Evolutionary conservation across 352 stramenopile species (phyloP), one percentile per base, ranked within the genome.

Genomic region (Pythium pyrilobum): DNA sequence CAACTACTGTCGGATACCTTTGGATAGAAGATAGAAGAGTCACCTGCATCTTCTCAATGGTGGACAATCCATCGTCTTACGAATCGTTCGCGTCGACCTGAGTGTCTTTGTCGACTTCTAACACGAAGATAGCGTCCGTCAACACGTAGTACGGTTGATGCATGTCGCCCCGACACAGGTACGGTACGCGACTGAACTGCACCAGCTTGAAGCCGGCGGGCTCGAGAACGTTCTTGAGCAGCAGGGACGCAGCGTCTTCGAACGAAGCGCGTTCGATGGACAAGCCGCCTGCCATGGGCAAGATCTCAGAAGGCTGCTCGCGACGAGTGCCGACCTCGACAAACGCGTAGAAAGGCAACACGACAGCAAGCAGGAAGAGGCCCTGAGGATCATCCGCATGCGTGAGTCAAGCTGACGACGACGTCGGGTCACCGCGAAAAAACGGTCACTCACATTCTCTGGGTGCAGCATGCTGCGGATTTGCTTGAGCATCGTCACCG

Each of bases 101-200:
- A 25, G 37, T 44, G 25, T 67, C 57, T 12, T 33, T 29, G 56
- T 80, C 74, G 12, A 87, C 72, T 69, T 83, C 61, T 6, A 92
- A 56, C 58, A 90, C 81, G 59, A 92, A 92, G 47, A 94, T 82
- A 23, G 83, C 83, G 52, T 94, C 83, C n/a, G 73, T 86, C 12
- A 94, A 64, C 48, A 92, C 80, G 55, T 92, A 92, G 69, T 90
- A 94, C 31, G 83, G 74, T 52, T 90, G 75, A 18, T 71, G 77
- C 38, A 92, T 58, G 52, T 92, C 83, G 15, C 83, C 83, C 8
- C 80, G 77, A 54, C 79, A 92, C 40, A 94, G 59, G 62, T 94
- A 94, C 40, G 83, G 83, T 37, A 94, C 83, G 52, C 83, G 81
- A 29, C 77, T 89, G 56, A 94, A 92, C 34, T 72, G 66, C 23